phyloP scores from a whole-genome alignment of 305 asterid species.

The Coffea humblotiana region DNA sequence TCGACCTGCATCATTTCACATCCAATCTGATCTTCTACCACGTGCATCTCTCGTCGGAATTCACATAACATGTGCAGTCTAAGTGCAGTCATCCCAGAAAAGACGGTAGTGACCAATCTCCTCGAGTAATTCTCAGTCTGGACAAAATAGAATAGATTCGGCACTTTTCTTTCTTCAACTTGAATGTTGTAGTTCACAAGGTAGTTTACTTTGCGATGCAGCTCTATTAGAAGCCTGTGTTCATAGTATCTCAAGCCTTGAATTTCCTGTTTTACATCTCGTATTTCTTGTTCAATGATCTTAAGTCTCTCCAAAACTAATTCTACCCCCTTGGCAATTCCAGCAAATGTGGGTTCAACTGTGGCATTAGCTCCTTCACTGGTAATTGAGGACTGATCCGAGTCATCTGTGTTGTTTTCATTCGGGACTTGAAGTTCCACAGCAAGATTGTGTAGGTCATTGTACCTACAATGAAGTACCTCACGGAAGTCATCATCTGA shows the following conservation, averaged over 20 bases:
- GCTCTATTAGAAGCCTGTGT: constrained; percentile 62
- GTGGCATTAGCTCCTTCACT: constrained; percentile 48
- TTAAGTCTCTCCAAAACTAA: constrained; percentile 70
- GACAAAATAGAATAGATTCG: constrained; percentile 77
- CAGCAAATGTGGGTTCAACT: constrained; percentile 70
- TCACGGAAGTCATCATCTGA: constrained; percentile 91
- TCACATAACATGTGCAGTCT: constrained; percentile 80
- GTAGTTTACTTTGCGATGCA: constrained; percentile 73
- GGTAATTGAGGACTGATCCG: constrained; percentile 23
- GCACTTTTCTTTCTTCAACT: constrained; percentile 80
- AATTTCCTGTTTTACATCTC: constrained; percentile 82
- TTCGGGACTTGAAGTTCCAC: constrained; percentile 72
- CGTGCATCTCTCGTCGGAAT: constrained; percentile 78
- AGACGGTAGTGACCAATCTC: constrained; percentile 66
- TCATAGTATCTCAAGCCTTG: constrained; percentile 89
- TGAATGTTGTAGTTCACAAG: constrained; percentile 70
- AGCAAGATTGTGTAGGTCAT: constrained; percentile 80
- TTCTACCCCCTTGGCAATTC: constrained; percentile 88
- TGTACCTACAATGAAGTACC: constrained; percentile 77
- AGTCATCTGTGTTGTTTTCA: constrained; percentile 40
- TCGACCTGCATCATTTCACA: constrained; percentile 88
- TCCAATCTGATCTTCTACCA: constrained; percentile 79
- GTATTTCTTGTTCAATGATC: constrained; percentile 85
- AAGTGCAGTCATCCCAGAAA: constrained; percentile 77
- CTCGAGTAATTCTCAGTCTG: constrained; percentile 76